Percentiles rank a stretch among this genome's conserved stretches.
phyloP scores from a whole-genome alignment of 768 basidiomycete genomes.

The Phaffia tasmanica region DNA sequence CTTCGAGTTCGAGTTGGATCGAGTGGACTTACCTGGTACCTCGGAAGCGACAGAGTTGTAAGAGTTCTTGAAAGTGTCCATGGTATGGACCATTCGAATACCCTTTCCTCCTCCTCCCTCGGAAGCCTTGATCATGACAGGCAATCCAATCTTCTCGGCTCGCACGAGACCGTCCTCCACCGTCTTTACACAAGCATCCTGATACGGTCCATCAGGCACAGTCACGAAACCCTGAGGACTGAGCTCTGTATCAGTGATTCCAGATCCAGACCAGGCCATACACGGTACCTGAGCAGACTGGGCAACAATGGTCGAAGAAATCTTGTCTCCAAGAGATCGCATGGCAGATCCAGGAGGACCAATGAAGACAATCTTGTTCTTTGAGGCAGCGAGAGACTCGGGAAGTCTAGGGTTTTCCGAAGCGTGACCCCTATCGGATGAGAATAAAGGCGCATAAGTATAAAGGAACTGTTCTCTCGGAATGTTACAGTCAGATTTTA shows the following conservation, averaged over 20 bases:
- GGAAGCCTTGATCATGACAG: conserved; percentile 99
- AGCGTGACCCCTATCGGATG: conserved; percentile 62
- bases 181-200: conserved; percentile 70
- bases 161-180: conserved; percentile 76
- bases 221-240: conserved; percentile 81
- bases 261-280: conserved; percentile 97
- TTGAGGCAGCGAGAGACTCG: conserved; percentile 79
- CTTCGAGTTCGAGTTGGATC: neutral
- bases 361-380: conserved; percentile 96
- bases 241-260: conserved; percentile 73
- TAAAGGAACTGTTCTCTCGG: neutral
- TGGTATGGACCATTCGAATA: conserved; percentile 81
- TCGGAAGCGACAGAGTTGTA: conserved; percentile 89
- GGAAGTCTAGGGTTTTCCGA: conserved; percentile 97
- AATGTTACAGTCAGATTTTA: conserved; percentile 3
- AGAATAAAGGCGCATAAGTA: neutral
- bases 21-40: conserved; percentile 64
- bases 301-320: conserved; percentile 97
- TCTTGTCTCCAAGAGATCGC: conserved; percentile 98
- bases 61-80: conserved; percentile 84
- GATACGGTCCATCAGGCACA: conserved; percentile 84
- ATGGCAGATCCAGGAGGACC: conserved; percentile 98
- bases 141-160: conserved; percentile 84
- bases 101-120: conserved; percentile 99
- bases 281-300: conserved; percentile 93